Evolutionary conservation across 2,329 filamentous ascomycete genomes (phyloP).

Genomic region (Juglanconis sp.): DNA sequence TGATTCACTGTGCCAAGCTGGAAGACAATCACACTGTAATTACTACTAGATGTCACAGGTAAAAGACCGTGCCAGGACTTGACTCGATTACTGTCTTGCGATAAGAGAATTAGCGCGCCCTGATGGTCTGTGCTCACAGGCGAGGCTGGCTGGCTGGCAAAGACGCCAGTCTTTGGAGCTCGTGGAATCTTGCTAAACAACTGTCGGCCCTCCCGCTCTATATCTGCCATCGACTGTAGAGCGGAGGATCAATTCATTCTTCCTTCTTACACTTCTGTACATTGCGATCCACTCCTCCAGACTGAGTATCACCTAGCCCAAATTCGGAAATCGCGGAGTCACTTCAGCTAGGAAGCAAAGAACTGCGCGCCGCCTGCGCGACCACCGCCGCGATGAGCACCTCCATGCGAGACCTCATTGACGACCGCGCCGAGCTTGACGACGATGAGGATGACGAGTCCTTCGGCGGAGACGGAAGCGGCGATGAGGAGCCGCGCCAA

Average conservation of each 20-base stretch:
- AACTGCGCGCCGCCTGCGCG: background rate
- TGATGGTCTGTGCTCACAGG: too few species aligned
- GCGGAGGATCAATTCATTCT: background rate
- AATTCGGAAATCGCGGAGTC: background rate
- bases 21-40: too few species aligned
- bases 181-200: background rate
- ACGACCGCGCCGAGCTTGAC: constrained; percentile 81
- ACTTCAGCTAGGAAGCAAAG: constrained; percentile 6
- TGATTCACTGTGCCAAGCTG: too few species aligned
- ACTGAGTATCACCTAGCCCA: background rate
- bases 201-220: background rate
- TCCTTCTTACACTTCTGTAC: background rate
- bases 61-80: too few species aligned
- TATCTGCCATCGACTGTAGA: background rate
- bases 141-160: constrained; percentile 1
- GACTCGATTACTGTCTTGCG: too few species aligned
- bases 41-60: too few species aligned
- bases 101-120: too few species aligned
- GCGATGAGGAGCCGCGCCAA: constrained; percentile 63
- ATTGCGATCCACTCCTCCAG: background rate
- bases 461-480: constrained; percentile 73
- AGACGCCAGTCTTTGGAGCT: background rate
- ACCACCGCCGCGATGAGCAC: constrained; percentile 53
- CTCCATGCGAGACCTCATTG: constrained; percentile 72
- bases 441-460: constrained; percentile 83